These are phyloP conservation scores for Pharus latifolius DNA, from an alignment of 176 grass and related monocot species.

Conservation along the genomic window DNA sequence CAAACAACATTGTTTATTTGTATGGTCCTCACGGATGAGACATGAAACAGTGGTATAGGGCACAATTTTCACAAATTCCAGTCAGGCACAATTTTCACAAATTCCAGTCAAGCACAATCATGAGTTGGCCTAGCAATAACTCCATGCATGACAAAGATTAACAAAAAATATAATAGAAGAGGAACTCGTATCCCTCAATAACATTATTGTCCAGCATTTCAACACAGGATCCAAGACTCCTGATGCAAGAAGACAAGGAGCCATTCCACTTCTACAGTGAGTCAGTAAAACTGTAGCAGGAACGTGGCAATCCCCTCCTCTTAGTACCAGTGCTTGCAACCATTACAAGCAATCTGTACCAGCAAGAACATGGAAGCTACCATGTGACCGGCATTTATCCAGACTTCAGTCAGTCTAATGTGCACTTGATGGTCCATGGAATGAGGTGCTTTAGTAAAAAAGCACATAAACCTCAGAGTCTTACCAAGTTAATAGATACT, in stretches of 20 bases:
- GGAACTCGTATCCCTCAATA: not conserved
- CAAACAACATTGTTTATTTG: conserved; percentile 1
- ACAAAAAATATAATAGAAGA: not conserved
- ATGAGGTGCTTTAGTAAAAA: not conserved
- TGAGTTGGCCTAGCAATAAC: not conserved
- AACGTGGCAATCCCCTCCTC: not conserved
- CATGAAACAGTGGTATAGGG: not conserved
- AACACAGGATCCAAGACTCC: not conserved
- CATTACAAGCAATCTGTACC: not conserved
- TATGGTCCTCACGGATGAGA: not conserved
- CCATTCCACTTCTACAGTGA: not conserved
- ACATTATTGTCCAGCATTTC: not conserved
- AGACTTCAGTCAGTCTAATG: not conserved
- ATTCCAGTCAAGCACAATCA: not conserved
- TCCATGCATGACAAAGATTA: not conserved
- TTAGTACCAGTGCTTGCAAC: not conserved
- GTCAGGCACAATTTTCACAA: no score
- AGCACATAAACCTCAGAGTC: not conserved
- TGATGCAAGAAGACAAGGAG: not conserved
- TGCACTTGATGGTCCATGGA: not conserved
- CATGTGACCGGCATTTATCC: not conserved
- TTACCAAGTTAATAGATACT: not conserved
- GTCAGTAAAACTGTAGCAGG: not conserved
- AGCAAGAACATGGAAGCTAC: not conserved
- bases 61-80: not conserved